phyloP scores from a whole-genome alignment of 331 rosid species.

The Quercus phellos region DNA sequence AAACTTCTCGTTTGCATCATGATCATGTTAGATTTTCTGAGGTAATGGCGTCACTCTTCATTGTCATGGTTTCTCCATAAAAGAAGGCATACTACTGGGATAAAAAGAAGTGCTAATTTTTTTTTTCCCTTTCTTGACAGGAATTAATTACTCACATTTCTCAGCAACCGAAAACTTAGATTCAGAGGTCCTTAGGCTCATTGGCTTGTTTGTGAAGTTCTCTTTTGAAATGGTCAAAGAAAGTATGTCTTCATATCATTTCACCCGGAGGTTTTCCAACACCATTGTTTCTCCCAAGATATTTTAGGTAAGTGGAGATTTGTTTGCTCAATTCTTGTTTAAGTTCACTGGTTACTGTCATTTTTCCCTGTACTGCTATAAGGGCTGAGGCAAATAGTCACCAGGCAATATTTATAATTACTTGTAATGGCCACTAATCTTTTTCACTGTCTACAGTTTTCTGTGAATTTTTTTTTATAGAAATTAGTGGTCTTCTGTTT shows the following conservation, averaged over 20 bases:
- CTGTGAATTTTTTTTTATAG: neutral
- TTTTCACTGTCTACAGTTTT: constrained; percentile 3
- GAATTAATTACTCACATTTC: constrained; percentile 53
- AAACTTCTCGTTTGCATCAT: constrained; percentile 59
- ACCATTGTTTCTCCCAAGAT: neutral
- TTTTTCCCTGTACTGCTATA: neutral
- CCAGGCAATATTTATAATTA: neutral
- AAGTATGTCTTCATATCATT: neutral
- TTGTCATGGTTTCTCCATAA: neutral
- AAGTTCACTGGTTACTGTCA: neutral
- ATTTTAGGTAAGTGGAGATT: neutral
- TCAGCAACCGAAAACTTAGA: constrained; percentile 50
- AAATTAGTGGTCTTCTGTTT: neutral
- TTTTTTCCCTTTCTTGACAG: constrained; percentile 36
- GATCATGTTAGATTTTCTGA: constrained; percentile 82
- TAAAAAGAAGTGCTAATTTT: constrained; percentile 19
- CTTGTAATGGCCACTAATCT: neutral
- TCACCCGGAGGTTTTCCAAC: neutral
- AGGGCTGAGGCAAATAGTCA: neutral
- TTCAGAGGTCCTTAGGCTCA: neutral
- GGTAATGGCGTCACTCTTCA: constrained; percentile 45
- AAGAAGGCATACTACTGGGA: neutral
- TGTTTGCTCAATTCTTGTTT: constrained; percentile 5
- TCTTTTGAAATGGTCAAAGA: neutral
- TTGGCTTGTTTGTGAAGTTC: constrained; percentile 3